A percentile compares a stretch with the other conserved stretches of the same genome.
Evolutionary conservation across 139 green algal species (phyloP).

Genomic region (Pleodorina starrii): DNA sequence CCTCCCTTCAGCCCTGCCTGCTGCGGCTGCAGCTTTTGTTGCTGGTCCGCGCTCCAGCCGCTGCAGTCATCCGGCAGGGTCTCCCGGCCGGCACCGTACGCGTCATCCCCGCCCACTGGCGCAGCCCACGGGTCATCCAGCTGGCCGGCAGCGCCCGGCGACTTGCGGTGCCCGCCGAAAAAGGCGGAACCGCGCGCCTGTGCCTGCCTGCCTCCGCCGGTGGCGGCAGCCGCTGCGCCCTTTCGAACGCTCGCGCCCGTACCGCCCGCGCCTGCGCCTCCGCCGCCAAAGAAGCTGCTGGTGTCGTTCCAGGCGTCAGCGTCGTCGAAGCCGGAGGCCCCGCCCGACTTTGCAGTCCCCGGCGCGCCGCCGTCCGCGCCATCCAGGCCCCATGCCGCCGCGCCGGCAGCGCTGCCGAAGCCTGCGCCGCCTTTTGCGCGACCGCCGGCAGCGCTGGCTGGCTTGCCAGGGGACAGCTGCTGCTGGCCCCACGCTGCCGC

Average conservation of each 20-base stretch:
- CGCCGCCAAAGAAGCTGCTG: conserved; percentile 1
- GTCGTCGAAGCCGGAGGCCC: conserved; percentile 14
- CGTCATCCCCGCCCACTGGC: background rate
- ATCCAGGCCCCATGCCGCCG: background rate
- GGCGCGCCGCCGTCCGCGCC: background rate
- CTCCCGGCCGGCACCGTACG: background rate
- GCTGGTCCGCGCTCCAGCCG: background rate
- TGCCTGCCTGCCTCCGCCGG: background rate
- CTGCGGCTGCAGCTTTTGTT: conserved; percentile 26
- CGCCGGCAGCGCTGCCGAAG: too few species aligned
- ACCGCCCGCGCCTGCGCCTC: background rate
- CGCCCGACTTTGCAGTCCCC: background rate
- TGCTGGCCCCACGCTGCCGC: background rate
- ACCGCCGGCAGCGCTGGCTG: background rate
- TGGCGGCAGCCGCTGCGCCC: background rate
- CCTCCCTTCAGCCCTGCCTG: background rate
- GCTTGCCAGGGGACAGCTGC: background rate
- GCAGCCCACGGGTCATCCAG: conserved; percentile 32
- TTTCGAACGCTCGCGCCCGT: background rate
- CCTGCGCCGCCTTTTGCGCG: background rate
- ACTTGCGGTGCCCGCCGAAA: background rate
- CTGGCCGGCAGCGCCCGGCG: background rate
- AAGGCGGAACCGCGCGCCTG: background rate
- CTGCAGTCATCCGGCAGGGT: background rate
- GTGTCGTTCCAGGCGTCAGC: conserved; percentile 24